Base-by-base conservation (phyloP, 805 yeast genomes). In the Candida orba region DNA sequence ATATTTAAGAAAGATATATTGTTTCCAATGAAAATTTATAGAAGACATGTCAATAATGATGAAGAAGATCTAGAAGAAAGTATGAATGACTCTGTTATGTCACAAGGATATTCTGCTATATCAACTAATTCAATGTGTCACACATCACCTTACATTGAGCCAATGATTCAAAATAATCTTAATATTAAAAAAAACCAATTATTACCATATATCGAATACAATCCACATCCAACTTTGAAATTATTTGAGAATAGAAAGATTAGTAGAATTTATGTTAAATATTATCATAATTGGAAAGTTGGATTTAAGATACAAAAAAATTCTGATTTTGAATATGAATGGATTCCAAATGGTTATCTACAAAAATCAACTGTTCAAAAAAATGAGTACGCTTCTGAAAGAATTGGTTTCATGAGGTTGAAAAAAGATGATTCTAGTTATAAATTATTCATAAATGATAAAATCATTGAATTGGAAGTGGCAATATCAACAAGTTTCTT, bases 271-370 rank as follows among this genome's bases (percentile, higher is more conserved):
- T 38, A 40, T 40, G 40, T 43, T 4, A 39, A 36, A 36, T 40
- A 40, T 18, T 18, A 17, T 20, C 43, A 43, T 22, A 36, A n/a
- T 22, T 36, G 33, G 22, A 43, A 40, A 27, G 30, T 30, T 17
- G 37, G 38, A 8, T 43, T 43, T 23, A 32, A 15, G 22, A 15
- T 43, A 8, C 46, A 36, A 40, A 43, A 43, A 27, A 43, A 36
- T 18, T 43, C 46, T 6, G 38, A 39, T 29, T 43, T 46, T 34
- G 24, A 36, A 12, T 53, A 53, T 37, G 32, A 10, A 17, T 54
- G 58, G 58, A 36, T 34, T 17, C 38, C 51, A 8, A 52, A 38
- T 40, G 57, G 58, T 1, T 52, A 56, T 30, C 42, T 56, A 8
- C 57, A 54, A 40, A 51, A 43, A 29, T 15, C 31, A 5, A 15